Conservation (phyloP, 345 rosid species). For the Anacardium occidentale region DNA sequence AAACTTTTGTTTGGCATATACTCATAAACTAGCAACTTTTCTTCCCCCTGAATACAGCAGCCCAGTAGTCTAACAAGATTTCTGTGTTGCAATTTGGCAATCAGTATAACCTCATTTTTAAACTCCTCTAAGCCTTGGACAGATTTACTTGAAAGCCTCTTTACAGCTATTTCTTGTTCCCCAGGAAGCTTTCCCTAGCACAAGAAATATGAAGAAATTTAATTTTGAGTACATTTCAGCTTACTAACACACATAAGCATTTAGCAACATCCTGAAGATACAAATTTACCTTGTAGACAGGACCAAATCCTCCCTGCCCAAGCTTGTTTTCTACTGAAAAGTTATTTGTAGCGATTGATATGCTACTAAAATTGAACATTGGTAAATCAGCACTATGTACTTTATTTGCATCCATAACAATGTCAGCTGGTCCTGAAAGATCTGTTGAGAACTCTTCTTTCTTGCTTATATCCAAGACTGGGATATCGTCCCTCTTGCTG, state of each 20-base stretch:
- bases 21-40: constrained; percentile 61
- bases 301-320: constrained; percentile 86
- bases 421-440: constrained; percentile 39
- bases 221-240: background rate
- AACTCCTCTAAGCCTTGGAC: constrained; percentile 66
- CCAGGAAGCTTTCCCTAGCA: constrained; percentile 58
- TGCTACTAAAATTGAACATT: constrained; percentile 34
- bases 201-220: background rate
- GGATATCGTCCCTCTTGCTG: constrained; percentile 22
- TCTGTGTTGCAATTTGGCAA: constrained; percentile 62
- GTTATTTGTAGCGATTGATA: constrained; percentile 57
- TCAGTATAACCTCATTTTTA: constrained; percentile 54
- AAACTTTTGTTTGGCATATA: constrained; percentile 73
- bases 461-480: constrained; percentile 27
- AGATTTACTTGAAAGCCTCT: constrained; percentile 52
- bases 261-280: constrained; percentile 2
- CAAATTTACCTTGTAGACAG: constrained; percentile 63
- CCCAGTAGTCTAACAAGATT: constrained; percentile 73
- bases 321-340: constrained; percentile 67
- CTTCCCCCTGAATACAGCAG: constrained; percentile 59
- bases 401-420: constrained; percentile 41
- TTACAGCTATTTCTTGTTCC: constrained; percentile 68
- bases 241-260: background rate
- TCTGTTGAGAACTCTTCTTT: constrained; percentile 44
- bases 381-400: constrained; percentile 54